Evolutionary conservation across 257 asterid species (phyloP), one percentile per base, ranked within the genome.

Genomic region (Galeopsis tetrahit): DNA sequence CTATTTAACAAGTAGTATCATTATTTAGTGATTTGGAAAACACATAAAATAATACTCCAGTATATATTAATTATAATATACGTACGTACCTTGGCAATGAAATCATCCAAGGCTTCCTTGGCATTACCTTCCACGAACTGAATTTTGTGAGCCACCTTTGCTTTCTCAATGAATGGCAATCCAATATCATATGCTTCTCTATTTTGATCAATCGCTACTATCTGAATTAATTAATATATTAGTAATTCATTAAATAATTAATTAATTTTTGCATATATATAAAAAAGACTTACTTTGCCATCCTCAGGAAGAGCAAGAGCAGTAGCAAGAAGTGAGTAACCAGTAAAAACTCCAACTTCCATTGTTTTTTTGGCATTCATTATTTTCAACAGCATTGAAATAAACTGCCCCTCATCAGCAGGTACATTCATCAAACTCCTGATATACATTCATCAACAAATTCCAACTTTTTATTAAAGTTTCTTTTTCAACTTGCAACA

Each of bases 391-490:
- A 87, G 83, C 90, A 87, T 83, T 3, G 81, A 74, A 5, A 87
- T 58, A 15, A 87, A 83, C 15, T 70, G 85, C 3, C 90, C 93
- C 61, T 87, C 93, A 43, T 87, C 93, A 0, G 85, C 90, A 2
- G 90, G 80, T 66, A 86, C 84, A 66, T 84, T 85, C 93, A 87
- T 87, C 51, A 83, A 2, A 62, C 89, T 87, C 90, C 89, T 86
- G 75, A 36, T 15, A n/a, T n/a, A n/a, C n/a, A n/a, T n/a, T n/a
- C n/a, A n/a, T n/a, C 28, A 21, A 21, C 28, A 21, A 21, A 21
- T 21, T 21, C 1, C 28, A 21, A 21, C 28, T 21, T 21, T 21
- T 21, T 21, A 21, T 21, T 21, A 21, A 21, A 0, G 0, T 21
- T 21, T 21, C 1, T 21, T 21, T 21, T 21, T 1, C 28, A 21